Percentiles rank a stretch among this genome's conserved stretches.
These are phyloP conservation scores for Persicaria maculosa DNA, from an alignment of 148 eudicot genomes.

Conservation along the genomic window DNA sequence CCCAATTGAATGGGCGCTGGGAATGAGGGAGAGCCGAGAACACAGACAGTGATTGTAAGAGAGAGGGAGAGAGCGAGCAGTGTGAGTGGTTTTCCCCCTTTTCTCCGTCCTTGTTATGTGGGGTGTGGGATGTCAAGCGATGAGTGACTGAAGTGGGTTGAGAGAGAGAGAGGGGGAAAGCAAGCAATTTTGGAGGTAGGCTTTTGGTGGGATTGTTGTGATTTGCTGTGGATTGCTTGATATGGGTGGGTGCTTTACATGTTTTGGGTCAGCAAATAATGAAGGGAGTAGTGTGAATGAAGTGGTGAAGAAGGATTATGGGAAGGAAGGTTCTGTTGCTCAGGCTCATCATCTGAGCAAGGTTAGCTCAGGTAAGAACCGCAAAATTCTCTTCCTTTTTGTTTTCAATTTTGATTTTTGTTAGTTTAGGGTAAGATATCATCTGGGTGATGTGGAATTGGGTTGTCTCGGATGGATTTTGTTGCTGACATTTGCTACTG, in stretches of 20 bases:
- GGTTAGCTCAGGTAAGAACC: constrained; percentile 7
- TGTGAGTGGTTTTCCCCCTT: background rate
- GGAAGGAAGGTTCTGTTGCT: background rate
- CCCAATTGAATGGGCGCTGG: constrained; percentile 1
- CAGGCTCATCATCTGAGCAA: background rate
- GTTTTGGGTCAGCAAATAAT: constrained; percentile 10
- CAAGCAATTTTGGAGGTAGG: constrained; percentile 3
- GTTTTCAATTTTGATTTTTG: background rate
- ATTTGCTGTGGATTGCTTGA: constrained; percentile 1
- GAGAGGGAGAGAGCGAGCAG: constrained; percentile 8
- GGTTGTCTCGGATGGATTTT: background rate
- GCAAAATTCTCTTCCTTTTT: background rate
- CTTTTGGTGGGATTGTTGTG: background rate
- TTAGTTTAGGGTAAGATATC: background rate
- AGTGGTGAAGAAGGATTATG: constrained; percentile 10
- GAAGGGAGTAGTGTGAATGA: constrained; percentile 1
- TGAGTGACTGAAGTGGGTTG: background rate
- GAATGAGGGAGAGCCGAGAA: background rate
- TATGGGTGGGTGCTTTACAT: constrained; percentile 13
- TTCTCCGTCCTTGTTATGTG: constrained; percentile 1
- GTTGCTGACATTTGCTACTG: background rate
- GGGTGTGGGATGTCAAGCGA: background rate
- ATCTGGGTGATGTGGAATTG: background rate
- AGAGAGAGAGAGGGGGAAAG: background rate
- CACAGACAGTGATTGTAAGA: background rate